These are phyloP conservation scores for Hypoxylon intermedium DNA, from an alignment of 495 filamentous ascomycete genomes.

Conservation along the genomic window DNA sequence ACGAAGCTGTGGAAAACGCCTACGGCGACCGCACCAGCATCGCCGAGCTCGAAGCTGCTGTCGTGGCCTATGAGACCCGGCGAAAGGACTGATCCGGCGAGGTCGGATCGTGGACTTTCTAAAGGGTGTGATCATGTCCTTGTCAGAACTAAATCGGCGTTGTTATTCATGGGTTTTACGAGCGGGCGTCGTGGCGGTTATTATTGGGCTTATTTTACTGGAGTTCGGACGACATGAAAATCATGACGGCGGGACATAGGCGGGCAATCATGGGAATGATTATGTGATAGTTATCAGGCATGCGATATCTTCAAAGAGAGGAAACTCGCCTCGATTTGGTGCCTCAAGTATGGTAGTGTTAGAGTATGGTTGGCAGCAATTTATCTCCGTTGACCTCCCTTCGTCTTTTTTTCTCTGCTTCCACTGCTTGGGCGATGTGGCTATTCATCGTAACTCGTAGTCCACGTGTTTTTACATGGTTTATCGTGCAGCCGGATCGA, in stretches of 20 bases:
- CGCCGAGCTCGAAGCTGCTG: conserved; percentile 64
- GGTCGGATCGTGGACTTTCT: too few relatives aligned
- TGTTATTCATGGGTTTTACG: conserved; percentile 2
- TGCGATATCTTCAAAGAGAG: too few relatives aligned
- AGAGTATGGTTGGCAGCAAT: conserved; percentile 4
- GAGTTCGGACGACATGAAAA: conserved; percentile 9
- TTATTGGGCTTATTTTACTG: neutral
- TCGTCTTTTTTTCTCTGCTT: neutral
- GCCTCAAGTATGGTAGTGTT: neutral
- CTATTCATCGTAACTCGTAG: too few relatives aligned
- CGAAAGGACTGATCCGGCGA: conserved; percentile 42
- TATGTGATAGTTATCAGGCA: too few relatives aligned
- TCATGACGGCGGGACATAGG: neutral
- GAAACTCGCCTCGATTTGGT: neutral
- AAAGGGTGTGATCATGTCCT: neutral
- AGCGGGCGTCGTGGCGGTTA: conserved; percentile 16
- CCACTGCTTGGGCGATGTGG: too few relatives aligned
- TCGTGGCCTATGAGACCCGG: conserved; percentile 58
- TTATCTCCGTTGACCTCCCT: conserved; percentile 2
- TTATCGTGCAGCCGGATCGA: too few relatives aligned
- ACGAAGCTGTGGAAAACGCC: conserved; percentile 55
- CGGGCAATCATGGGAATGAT: too few relatives aligned
- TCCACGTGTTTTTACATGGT: too few relatives aligned
- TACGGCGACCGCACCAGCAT: conserved; percentile 66
- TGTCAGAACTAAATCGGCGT: neutral